Evolutionary conservation across 768 basidiomycete genomes (phyloP), one percentile per base, ranked within the genome.

Genomic region (Collybia nuda): DNA sequence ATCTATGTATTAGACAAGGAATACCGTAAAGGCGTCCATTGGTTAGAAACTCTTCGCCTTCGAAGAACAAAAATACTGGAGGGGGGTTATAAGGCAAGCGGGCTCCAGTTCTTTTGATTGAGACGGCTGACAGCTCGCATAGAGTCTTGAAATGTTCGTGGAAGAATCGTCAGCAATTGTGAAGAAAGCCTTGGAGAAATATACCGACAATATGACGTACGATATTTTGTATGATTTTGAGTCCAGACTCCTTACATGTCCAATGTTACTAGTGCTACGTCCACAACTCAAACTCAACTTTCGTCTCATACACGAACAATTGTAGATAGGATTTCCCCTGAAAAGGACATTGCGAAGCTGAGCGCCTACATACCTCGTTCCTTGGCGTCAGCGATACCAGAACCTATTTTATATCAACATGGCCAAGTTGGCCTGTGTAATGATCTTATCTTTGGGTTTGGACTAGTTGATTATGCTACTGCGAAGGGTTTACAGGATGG

Each of bases 361-460:
- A 70, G 78, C 29, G 67, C 76, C 6, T 69, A 75, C 48, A 83
- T 86, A 53, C 80, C 83, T 8, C 82, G 81, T 28, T 79, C 84
- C 14, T 67, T 91, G 44, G 77, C 81, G 2, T 77, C 78, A 23
- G 76, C 85, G 14, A 85, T 82, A 45, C 90, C 88, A 15, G 84
- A 84, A 52, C 85, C 84, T 11, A 76, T 85, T 32, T 70, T 90
- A 59, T 93, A 93, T 67, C 77, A 88, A 59, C 85, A 90, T 62
- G 86, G 81, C 49, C 74, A 78, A 53, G 88, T 96, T 21, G 94
- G 94, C 21, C 84, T 85, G 62, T 97, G 93, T 62, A 81, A 79
- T 46, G 93, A 95, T 66, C 69, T 97, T 21, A 89, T 95, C 28
- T 97, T 96, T 62, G 94, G 93, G 19, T 84, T 95, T 56, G 86